These are phyloP conservation scores for Coprinopsis strossmayeri DNA, from an alignment of 768 basidiomycete species.

Conservation along the genomic window DNA sequence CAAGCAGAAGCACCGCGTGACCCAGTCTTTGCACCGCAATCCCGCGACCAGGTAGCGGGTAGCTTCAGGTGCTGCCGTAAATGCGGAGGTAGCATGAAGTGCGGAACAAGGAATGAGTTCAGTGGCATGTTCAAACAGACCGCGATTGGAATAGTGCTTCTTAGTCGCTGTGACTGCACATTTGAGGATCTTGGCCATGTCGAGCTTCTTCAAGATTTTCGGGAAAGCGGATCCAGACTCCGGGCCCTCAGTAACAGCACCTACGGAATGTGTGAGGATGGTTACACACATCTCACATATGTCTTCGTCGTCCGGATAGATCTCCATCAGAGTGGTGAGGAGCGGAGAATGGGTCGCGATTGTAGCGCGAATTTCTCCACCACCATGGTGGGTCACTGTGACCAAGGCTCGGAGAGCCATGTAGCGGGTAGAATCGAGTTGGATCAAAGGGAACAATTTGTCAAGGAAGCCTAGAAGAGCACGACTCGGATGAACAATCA, in stretches of 20 bases:
- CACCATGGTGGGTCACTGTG: slow-evolving; percentile 59
- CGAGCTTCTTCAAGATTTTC: slow-evolving; percentile 30
- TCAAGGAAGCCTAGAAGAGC: slow-evolving; percentile 42
- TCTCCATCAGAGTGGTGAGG: slow-evolving; percentile 40
- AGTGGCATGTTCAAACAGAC: slow-evolving; percentile 46
- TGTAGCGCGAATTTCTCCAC: slow-evolving; percentile 37
- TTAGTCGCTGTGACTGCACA: slow-evolving; percentile 34
- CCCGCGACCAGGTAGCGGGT: slow-evolving; percentile 49
- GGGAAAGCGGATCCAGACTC: slow-evolving; percentile 31
- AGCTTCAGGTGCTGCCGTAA: slow-evolving; percentile 35
- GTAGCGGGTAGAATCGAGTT: slow-evolving; percentile 39
- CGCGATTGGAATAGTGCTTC: slow-evolving; percentile 33
- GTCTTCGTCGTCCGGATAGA: slow-evolving; percentile 42
- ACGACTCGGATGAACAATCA: too few relatives aligned
- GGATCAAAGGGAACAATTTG: slow-evolving; percentile 51
- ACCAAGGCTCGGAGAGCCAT: slow-evolving; percentile 50
- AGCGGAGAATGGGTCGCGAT: slow-evolving; percentile 40
- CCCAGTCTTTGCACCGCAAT: slow-evolving; percentile 49
- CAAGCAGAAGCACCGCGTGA: slow-evolving; percentile 43
- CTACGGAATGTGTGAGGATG: slow-evolving; percentile 46
- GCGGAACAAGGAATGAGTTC: slow-evolving; percentile 38
- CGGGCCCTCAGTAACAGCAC: slow-evolving; percentile 32
- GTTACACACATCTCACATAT: slow-evolving; percentile 45
- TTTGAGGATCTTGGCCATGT: slow-evolving; percentile 38
- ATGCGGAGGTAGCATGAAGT: slow-evolving; percentile 37